phyloP scores from a whole-genome alignment of 2,329 filamentous ascomycete genomes.

The Clarireedia homoeocarpa region DNA sequence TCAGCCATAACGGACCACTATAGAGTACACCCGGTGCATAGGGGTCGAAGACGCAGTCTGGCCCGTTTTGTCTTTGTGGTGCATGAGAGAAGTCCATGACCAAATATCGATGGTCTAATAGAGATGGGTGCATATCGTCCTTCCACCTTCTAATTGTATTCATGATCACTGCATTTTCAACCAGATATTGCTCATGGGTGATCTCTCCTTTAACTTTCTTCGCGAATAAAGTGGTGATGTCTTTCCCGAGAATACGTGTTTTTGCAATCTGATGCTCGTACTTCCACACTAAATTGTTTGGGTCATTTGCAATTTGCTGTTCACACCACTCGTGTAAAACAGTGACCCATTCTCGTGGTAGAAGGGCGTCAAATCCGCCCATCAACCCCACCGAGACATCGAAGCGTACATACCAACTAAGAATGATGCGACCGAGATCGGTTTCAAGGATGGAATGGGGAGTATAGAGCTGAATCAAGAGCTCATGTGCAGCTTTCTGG shows the following conservation, averaged over 20 bases:
- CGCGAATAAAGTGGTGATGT: conserved; percentile 73
- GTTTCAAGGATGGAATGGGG: conserved; percentile 67
- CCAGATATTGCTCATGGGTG: conserved; percentile 53
- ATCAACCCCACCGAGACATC: conserved; percentile 80
- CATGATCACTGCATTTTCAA: conserved; percentile 50
- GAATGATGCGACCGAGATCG: conserved; percentile 61
- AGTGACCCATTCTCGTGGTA: conserved; percentile 71
- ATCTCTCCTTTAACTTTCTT: conserved; percentile 58
- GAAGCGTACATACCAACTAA: conserved; percentile 87
- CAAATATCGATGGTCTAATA: conserved; percentile 54
- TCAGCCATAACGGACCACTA: conserved; percentile 60
- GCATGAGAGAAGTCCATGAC: conserved; percentile 55
- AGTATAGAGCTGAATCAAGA: conserved; percentile 70
- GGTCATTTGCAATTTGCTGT: conserved; percentile 49
- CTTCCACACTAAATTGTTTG: conserved; percentile 55
- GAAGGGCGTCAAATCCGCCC: conserved; percentile 65
- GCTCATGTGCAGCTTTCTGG: conserved; percentile 78
- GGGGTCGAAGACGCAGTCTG: conserved; percentile 58
- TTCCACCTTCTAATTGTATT: conserved; percentile 43
- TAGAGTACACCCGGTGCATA: conserved; percentile 64
- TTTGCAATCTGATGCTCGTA: conserved; percentile 59
- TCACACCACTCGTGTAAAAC: conserved; percentile 45
- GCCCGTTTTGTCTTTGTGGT: conserved; percentile 33
- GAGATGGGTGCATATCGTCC: conserved; percentile 48
- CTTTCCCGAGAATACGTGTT: conserved; percentile 66